Percentiles rank a stretch among this genome's conserved stretches.
Conservation (phyloP, 2,329 filamentous ascomycete species). For the Thielaviopsis punctulata region DNA sequence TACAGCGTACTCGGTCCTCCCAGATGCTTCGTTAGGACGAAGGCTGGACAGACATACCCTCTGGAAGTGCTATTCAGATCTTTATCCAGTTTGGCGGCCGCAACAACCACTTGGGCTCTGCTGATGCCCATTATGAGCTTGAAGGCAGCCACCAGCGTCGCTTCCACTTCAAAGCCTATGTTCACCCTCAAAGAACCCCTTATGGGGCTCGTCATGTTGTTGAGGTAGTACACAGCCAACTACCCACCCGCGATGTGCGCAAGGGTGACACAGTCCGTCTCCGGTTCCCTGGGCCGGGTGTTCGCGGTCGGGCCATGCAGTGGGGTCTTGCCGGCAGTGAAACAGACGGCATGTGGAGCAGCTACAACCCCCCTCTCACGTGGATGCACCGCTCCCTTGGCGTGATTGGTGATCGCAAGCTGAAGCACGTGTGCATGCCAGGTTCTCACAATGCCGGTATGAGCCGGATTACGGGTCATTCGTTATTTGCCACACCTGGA, state of each 20-base stretch:
- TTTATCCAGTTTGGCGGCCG: conserved; percentile 7
- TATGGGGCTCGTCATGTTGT: conserved; percentile 6
- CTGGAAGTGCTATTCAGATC: conserved; percentile 6
- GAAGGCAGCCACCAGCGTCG: conserved; percentile 1
- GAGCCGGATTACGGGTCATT: conserved; percentile 19
- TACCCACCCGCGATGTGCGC: neutral
- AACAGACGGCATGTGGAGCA: conserved; percentile 6
- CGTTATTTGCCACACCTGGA: conserved; percentile 12
- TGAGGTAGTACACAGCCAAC: conserved; percentile 1
- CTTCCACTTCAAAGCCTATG: conserved; percentile 4
- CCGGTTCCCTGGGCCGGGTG: conserved; percentile 3
- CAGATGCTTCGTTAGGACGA: conserved; percentile 9
- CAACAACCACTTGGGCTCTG: conserved; percentile 6
- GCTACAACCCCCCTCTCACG: conserved; percentile 3
- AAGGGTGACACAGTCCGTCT: conserved; percentile 1
- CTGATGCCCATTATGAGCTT: conserved; percentile 3
- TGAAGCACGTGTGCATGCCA: conserved; percentile 27
- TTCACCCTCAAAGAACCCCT: neutral
- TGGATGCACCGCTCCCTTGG: conserved; percentile 17
- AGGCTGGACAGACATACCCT: conserved; percentile 4
- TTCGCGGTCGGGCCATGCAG: conserved; percentile 4
- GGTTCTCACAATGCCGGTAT: conserved; percentile 30
- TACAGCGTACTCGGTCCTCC: neutral
- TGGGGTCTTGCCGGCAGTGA: conserved; percentile 5
- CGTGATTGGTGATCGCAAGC: conserved; percentile 18